Evolutionary conservation across 768 basidiomycete genomes (phyloP), one percentile per base, ranked within the genome.

Genomic region (Mycena latifolia): DNA sequence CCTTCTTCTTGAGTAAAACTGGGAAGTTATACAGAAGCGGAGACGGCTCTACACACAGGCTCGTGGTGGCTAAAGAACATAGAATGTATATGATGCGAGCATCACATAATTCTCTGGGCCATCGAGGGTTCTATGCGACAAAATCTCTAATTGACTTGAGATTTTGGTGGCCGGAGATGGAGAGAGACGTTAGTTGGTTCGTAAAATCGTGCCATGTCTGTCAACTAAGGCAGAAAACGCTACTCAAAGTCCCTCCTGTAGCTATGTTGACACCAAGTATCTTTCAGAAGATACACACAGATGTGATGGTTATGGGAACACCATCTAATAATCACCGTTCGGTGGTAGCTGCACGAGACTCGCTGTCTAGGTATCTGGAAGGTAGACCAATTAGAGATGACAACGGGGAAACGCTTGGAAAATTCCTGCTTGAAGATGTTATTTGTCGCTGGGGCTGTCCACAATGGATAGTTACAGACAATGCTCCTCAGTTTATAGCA

Each of bases 351-450:
- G 74, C 70, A 0, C 3, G 71, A 3, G 70, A 70, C 52, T 41
- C 63, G 0, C 31, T 77, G 0, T 63, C 69, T 0, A 54, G 61
- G 6, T 77, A 67, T 67, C 61, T 66, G 11, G 76, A 78, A 64
- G 72, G 66, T 0, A 53, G 66, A 74, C 28, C 55, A 57, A 33
- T 74, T 82, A 11, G 72, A n/a, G n/a, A n/a, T n/a, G n/a, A n/a
- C n/a, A n/a, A n/a, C n/a, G 80, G 7, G 76, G 75, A 0, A 78
- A 81, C 65, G 82, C 81, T 54, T n/a, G 77, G 79, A 24, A 48
- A 60, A 10, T 51, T 60, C 25, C 27, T 60, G 0, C 27, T 60
- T 20, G 58, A 60, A 27, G 18, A 60, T 18, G 39, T 60, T 25
- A 60, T 60, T 8, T 60, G 58, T 20, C 10, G 37, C 4, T 39